Conservation (phyloP, 2,329 filamentous ascomycete species). For the Pseudocercospora eumusae region DNA sequence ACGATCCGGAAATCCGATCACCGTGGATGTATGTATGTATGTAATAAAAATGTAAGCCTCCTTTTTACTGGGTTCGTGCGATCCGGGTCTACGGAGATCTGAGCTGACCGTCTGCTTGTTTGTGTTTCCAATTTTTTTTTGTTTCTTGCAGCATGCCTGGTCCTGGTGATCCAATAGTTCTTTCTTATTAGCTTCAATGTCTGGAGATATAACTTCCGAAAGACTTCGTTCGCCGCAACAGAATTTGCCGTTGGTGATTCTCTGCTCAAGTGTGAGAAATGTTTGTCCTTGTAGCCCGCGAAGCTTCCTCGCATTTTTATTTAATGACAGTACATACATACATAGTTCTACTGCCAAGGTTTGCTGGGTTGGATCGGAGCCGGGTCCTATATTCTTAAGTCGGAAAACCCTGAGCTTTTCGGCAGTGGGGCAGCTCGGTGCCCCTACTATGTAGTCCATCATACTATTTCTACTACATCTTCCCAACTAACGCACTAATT, state of each 20-base stretch:
- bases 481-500: no score
- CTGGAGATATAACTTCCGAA: neutral
- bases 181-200: neutral
- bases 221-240: neutral
- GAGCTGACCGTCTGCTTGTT: neutral
- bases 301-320: neutral
- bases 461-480: no score
- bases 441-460: no score
- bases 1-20: neutral
- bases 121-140: neutral
- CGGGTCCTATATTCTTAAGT: neutral
- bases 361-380: slow-evolving; percentile 1
- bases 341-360: neutral
- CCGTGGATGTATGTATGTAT: no score
- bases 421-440: no score
- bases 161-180: neutral
- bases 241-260: no score
- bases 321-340: no score
- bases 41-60: no score
- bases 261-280: neutral
- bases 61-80: neutral
- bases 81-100: neutral
- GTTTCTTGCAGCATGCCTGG: neutral
- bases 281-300: neutral
- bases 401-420: no score